phyloP scores from a whole-genome alignment of 331 rosid species.

The Stylosanthes scabra region DNA sequence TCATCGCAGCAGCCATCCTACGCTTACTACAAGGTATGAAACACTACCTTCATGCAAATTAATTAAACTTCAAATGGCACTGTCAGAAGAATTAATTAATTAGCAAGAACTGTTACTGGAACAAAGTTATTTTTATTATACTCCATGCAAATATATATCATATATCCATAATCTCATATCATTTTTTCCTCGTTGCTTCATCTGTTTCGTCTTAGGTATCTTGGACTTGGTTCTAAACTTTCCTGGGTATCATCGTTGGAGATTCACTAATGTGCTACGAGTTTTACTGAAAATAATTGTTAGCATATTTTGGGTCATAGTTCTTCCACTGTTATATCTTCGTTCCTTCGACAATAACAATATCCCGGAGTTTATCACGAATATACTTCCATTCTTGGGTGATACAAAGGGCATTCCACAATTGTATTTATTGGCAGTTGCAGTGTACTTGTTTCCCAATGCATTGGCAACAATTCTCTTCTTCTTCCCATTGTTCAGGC shows the following conservation, averaged over 20 bases:
- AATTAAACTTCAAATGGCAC: too few species aligned
- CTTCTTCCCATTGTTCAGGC: conserved; percentile 92
- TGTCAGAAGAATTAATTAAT: too few species aligned
- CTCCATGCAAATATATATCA: too few species aligned
- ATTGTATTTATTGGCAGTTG: conserved; percentile 71
- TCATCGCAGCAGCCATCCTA: conserved; percentile 93
- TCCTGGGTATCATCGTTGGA: conserved; percentile 89
- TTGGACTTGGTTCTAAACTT: conserved; percentile 80
- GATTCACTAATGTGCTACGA: conserved; percentile 73
- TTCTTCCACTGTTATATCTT: conserved; percentile 75
- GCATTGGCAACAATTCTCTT: conserved; percentile 70
- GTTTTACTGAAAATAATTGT: conserved; percentile 75
- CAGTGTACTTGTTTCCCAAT: conserved; percentile 85
- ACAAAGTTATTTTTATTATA: too few species aligned
- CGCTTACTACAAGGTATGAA: conserved; percentile 91
- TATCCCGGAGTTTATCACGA: conserved; percentile 46
- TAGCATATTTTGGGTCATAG: conserved; percentile 78
- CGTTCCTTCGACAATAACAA: conserved; percentile 48
- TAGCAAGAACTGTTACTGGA: too few species aligned
- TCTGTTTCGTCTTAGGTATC: conserved; percentile 62
- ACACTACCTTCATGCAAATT: conserved; percentile 26
- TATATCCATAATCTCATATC: too few species aligned
- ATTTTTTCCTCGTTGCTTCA: conserved; percentile 30
- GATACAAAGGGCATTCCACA: conserved; percentile 67
- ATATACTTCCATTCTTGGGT: conserved; percentile 56